Conservation (phyloP, 805 yeast genomes). For the Pichia insulana region DNA sequence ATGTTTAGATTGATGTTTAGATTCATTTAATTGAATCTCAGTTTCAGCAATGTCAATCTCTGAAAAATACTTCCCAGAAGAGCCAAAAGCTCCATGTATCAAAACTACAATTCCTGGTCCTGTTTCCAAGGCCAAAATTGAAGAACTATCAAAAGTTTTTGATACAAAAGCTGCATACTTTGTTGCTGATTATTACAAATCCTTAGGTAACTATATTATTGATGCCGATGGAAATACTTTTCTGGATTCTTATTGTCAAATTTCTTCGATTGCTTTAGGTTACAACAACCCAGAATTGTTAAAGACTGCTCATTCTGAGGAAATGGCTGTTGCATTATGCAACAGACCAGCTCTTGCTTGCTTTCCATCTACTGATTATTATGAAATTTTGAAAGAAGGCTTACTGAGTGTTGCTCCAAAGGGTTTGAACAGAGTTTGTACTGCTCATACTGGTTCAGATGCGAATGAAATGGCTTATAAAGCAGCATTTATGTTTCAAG, state of each 20-base stretch:
- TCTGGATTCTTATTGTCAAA: slow-evolving; percentile 64
- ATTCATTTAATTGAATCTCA: background rate
- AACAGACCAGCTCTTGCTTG: slow-evolving; percentile 64
- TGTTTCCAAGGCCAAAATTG: slow-evolving; percentile 29
- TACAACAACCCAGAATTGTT: slow-evolving; percentile 60
- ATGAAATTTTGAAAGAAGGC: slow-evolving; percentile 36
- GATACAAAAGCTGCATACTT: slow-evolving; percentile 58
- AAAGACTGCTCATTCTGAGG: slow-evolving; percentile 48
- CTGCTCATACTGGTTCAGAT: slow-evolving; percentile 59
- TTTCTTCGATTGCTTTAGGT: slow-evolving; percentile 62
- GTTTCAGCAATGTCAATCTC: slow-evolving; percentile 17
- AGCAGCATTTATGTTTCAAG: slow-evolving; percentile 61
- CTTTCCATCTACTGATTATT: slow-evolving; percentile 52
- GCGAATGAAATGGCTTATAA: slow-evolving; percentile 66
- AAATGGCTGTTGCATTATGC: slow-evolving; percentile 56
- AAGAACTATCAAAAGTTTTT: slow-evolving; percentile 37
- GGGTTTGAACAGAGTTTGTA: slow-evolving; percentile 52
- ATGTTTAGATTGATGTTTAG: too few relatives aligned
- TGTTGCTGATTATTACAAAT: slow-evolving; percentile 55
- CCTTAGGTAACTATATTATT: slow-evolving; percentile 54
- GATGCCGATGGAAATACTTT: slow-evolving; percentile 57
- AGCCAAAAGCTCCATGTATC: slow-evolving; percentile 40
- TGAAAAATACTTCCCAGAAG: slow-evolving; percentile 33
- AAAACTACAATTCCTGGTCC: slow-evolving; percentile 44
- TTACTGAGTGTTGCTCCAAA: slow-evolving; percentile 57